Evolutionary conservation across 352 stramenopile genomes (phyloP).

Genomic region (Halophytophthora polymorphica): DNA sequence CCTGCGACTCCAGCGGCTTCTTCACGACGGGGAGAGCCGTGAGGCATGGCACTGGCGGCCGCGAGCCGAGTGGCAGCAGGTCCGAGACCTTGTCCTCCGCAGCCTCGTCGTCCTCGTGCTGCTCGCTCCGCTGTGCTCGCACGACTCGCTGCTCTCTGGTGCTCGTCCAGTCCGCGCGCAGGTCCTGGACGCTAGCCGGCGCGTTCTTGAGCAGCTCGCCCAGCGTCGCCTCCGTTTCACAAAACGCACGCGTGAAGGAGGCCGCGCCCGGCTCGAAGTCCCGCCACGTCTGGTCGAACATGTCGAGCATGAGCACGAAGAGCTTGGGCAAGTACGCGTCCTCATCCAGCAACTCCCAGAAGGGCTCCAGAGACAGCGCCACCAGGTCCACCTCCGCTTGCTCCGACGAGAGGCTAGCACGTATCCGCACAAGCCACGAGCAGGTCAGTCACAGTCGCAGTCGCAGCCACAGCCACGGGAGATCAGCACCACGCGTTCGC

Average conservation of each 20-base stretch:
- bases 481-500: background rate
- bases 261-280: slow-evolving; percentile 54
- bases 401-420: slow-evolving; percentile 47
- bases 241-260: slow-evolving; percentile 79
- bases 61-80: slow-evolving; percentile 26
- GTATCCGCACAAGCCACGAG: slow-evolving; percentile 1
- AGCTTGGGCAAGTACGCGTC: slow-evolving; percentile 76
- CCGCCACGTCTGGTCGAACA: slow-evolving; percentile 75
- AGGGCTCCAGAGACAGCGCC: slow-evolving; percentile 71
- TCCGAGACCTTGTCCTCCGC: slow-evolving; percentile 23
- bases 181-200: slow-evolving; percentile 56
- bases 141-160: slow-evolving; percentile 33
- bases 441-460: slow-evolving; percentile 7
- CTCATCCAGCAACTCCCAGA: slow-evolving; percentile 84
- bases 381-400: slow-evolving; percentile 72
- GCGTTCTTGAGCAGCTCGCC: slow-evolving; percentile 67
- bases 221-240: slow-evolving; percentile 64
- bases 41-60: slow-evolving; percentile 12
- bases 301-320: slow-evolving; percentile 71
- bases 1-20: slow-evolving; percentile 50
- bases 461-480: background rate
- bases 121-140: no score
- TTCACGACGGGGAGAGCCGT: slow-evolving; percentile 25
- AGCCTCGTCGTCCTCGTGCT: slow-evolving; percentile 28
- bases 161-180: slow-evolving; percentile 62